Conservation (phyloP, 352 stramenopile genomes). For the Phytopythium delawarense region DNA sequence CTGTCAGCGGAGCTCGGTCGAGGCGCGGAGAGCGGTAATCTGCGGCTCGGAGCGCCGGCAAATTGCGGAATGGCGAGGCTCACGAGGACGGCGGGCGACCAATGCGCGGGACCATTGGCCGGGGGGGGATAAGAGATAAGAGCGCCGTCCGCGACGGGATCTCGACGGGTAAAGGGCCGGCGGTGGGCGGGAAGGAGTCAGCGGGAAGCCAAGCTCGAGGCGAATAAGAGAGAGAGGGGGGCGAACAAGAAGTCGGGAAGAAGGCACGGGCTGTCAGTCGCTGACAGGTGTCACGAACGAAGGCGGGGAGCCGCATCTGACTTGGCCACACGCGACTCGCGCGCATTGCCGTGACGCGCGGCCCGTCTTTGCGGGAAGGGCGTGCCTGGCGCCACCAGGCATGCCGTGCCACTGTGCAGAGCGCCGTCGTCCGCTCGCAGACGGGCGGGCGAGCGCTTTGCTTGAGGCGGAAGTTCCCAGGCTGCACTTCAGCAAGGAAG, state of each 20-base stretch:
- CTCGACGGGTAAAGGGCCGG: not conserved
- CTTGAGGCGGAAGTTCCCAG: too few relatives aligned
- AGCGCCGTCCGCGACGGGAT: not conserved
- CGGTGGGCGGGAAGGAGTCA: not conserved
- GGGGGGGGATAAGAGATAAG: not conserved
- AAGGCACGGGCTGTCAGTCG: too few relatives aligned
- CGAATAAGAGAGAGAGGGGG: not conserved
- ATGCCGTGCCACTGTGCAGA: not conserved
- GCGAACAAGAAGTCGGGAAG: not conserved
- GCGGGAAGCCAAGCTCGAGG: not conserved
- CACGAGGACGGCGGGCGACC: not conserved
- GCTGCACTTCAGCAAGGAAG: too few relatives aligned
- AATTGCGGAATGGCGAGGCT: slow-evolving; percentile 5
- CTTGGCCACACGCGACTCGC: not conserved
- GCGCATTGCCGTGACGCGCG: not conserved
- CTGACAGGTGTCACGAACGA: not conserved
- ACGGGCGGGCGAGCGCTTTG: too few relatives aligned
- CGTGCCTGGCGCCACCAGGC: slow-evolving; percentile 4
- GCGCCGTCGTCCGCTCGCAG: too few relatives aligned
- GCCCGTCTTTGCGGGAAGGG: slow-evolving; percentile 5
- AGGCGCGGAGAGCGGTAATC: not conserved
- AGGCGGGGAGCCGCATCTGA: not conserved
- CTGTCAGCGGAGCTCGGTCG: not conserved
- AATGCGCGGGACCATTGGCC: not conserved
- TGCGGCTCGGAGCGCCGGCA: not conserved